Evolutionary conservation across 2,329 filamentous ascomycete species (phyloP).

Genomic region (Colletotrichum brevisporum): DNA sequence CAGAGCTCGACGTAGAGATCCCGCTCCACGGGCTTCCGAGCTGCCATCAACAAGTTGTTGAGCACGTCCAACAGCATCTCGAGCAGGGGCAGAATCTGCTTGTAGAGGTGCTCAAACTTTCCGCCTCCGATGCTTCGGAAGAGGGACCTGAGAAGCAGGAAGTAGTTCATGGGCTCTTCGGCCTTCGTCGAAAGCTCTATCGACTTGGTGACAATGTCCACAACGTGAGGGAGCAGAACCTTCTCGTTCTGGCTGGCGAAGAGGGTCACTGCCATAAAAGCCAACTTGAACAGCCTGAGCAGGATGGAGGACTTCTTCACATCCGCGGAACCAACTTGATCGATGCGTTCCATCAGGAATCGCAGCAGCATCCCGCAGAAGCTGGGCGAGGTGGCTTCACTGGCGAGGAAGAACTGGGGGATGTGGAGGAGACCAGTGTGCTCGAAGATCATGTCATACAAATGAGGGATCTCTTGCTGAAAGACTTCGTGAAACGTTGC

Average conservation of each 20-base stretch:
- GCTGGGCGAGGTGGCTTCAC: conserved; percentile 95
- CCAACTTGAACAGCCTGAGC: conserved; percentile 94
- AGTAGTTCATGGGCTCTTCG: conserved; percentile 99
- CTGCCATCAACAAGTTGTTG: conserved; percentile 92
- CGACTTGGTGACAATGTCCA: conserved; percentile 96
- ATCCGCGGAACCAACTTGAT: conserved; percentile 93
- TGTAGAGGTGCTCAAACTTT: conserved; percentile 97
- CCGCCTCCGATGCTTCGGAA: conserved; percentile 98
- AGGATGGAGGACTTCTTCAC: conserved; percentile 94
- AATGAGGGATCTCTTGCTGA: conserved; percentile 93
- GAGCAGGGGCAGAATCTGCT: conserved; percentile 94
- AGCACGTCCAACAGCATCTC: conserved; percentile 98
- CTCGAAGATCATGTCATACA: conserved; percentile 98
- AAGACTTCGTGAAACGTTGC: conserved; percentile 99
- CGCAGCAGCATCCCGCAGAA: conserved; percentile 98
- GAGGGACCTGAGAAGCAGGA: conserved; percentile 89
- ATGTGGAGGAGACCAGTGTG: conserved; percentile 95
- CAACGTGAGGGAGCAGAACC: conserved; percentile 94
- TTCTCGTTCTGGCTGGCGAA: conserved; percentile 97
- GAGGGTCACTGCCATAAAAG: conserved; percentile 98
- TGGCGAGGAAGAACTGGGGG: conserved; percentile 98
- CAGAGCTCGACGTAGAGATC: conserved; percentile 98
- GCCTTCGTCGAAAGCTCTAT: conserved; percentile 96
- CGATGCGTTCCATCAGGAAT: conserved; percentile 96
- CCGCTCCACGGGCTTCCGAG: conserved; percentile 88